A percentile compares a stretch with the other conserved stretches of the same genome.
These are phyloP conservation scores for Paramicrosporidium saccamoebae DNA, from an alignment of 371 early-diverging fungal species.

Conservation along the genomic window DNA sequence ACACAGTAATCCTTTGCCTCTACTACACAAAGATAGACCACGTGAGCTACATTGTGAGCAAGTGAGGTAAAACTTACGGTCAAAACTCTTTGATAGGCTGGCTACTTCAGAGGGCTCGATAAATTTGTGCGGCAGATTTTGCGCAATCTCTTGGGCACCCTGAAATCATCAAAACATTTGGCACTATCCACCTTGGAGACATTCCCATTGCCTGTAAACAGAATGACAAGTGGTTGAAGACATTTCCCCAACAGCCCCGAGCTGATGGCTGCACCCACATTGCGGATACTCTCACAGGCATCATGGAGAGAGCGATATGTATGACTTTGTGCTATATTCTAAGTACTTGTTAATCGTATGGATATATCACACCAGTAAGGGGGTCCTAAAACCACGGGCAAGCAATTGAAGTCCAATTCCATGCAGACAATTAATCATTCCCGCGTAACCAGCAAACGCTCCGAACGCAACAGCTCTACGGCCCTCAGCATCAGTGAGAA, in stretches of 20 bases:
- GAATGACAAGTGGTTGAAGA: slow-evolving; percentile 61
- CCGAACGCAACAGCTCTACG: slow-evolving; percentile 69
- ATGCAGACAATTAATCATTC: slow-evolving; percentile 68
- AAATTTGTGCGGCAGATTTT: slow-evolving; percentile 63
- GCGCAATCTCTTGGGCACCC: slow-evolving; percentile 64
- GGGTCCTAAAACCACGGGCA: slow-evolving; percentile 60
- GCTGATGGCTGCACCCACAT: slow-evolving; percentile 36
- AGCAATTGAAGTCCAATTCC: slow-evolving; percentile 67
- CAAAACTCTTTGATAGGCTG: too few relatives aligned
- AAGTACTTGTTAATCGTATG: background rate
- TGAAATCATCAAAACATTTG: slow-evolving; percentile 1
- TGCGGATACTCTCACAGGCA: slow-evolving; percentile 29
- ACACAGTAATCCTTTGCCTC: slow-evolving; percentile 38
- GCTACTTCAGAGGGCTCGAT: slow-evolving; percentile 41
- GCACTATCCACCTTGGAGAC: slow-evolving; percentile 30
- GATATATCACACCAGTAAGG: slow-evolving; percentile 33
- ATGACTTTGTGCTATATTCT: slow-evolving; percentile 54
- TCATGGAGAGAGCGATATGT: slow-evolving; percentile 39
- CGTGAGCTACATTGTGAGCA: too few relatives aligned
- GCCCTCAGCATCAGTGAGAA: slow-evolving; percentile 42
- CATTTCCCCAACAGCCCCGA: slow-evolving; percentile 50
- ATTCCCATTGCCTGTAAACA: slow-evolving; percentile 78
- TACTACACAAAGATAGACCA: slow-evolving; percentile 42
- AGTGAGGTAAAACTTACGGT: too few relatives aligned
- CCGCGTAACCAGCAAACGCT: slow-evolving; percentile 78